phyloP scores from a whole-genome alignment of 2,329 filamentous ascomycete species.

The Fusarium austroafricanum region DNA sequence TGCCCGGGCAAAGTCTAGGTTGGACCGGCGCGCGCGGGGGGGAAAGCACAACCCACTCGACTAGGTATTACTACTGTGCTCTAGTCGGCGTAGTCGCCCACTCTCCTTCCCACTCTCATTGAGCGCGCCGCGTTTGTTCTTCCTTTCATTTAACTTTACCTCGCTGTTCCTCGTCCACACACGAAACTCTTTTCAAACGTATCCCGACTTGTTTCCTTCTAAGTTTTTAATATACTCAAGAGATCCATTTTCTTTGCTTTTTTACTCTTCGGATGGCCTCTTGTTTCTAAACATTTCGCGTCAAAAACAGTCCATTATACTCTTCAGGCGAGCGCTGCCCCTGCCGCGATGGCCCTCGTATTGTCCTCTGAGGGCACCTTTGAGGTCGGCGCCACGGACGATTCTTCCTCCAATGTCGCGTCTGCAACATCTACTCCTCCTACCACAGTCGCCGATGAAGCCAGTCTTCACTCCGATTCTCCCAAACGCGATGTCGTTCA shows the following conservation, averaged over 20 bases:
- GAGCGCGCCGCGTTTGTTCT: conserved; percentile 41
- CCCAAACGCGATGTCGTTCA: conserved; percentile 55
- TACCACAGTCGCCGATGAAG: conserved; percentile 72
- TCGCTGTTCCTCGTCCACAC: neutral
- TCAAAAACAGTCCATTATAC: conserved; percentile 24
- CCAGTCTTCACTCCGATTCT: conserved; percentile 64
- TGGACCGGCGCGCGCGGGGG: conserved; percentile 40
- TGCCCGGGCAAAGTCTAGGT: conserved; percentile 31
- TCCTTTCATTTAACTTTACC: conserved; percentile 25
- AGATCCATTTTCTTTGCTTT: neutral
- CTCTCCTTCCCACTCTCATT: conserved; percentile 36
- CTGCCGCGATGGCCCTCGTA: conserved; percentile 48
- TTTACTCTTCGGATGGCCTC: conserved; percentile 18
- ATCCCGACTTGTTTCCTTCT: neutral
- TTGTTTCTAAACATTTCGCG: conserved; percentile 35
- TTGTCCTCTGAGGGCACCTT: conserved; percentile 51
- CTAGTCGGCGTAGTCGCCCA: conserved; percentile 39
- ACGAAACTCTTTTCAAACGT: conserved; percentile 10
- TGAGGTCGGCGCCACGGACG: conserved; percentile 44
- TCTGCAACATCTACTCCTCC: conserved; percentile 72
- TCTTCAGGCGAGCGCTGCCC: conserved; percentile 12
- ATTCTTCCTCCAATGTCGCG: conserved; percentile 64
- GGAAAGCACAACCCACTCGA: conserved; percentile 34
- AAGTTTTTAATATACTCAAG: neutral
- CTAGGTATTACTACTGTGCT: conserved; percentile 16